Evolutionary conservation across 1,284 basidiomycete genomes (phyloP).

Genomic region (Heterobasidion parviporum): DNA sequence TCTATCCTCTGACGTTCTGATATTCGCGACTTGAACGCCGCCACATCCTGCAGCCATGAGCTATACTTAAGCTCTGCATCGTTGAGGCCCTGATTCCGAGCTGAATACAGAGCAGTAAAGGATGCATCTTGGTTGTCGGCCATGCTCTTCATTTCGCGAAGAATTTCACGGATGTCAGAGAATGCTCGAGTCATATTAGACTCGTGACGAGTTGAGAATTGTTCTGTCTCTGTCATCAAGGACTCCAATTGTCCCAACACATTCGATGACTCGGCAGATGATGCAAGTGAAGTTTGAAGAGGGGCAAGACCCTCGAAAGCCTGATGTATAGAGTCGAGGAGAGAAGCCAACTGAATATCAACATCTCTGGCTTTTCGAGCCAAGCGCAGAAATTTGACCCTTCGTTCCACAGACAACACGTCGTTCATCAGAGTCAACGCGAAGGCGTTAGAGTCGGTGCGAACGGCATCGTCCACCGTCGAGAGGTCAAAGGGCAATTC

Average conservation of each 20-base stretch:
- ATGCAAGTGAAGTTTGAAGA: constrained; percentile 22
- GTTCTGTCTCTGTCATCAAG: constrained; percentile 29
- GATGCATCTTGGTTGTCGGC: constrained; percentile 30
- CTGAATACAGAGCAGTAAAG: constrained; percentile 34
- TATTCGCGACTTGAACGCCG: constrained; percentile 29
- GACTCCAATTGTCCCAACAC: constrained; percentile 24
- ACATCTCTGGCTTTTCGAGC: constrained; percentile 44
- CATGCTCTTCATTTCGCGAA: constrained; percentile 40
- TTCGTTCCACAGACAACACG: constrained; percentile 40
- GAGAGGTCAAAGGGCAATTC: constrained; percentile 52
- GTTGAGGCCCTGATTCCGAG: constrained; percentile 38
- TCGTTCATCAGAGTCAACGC: constrained; percentile 53
- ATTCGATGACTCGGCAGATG: constrained; percentile 12
- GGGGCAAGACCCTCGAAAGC: constrained; percentile 29
- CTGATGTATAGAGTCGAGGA: constrained; percentile 28
- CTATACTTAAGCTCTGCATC: constrained; percentile 40
- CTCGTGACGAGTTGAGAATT: constrained; percentile 25
- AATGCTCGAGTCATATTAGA: constrained; percentile 38
- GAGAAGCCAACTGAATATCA: constrained; percentile 34
- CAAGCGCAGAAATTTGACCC: constrained; percentile 39
- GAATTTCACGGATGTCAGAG: constrained; percentile 39
- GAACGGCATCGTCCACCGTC: constrained; percentile 59
- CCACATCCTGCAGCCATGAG: constrained; percentile 38
- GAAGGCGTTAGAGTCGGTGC: constrained; percentile 62
- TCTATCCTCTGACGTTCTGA: constrained; percentile 22